These are phyloP conservation scores for Kodamaea hsintzibuensis DNA, from an alignment of 805 yeast species.

Conservation along the genomic window DNA sequence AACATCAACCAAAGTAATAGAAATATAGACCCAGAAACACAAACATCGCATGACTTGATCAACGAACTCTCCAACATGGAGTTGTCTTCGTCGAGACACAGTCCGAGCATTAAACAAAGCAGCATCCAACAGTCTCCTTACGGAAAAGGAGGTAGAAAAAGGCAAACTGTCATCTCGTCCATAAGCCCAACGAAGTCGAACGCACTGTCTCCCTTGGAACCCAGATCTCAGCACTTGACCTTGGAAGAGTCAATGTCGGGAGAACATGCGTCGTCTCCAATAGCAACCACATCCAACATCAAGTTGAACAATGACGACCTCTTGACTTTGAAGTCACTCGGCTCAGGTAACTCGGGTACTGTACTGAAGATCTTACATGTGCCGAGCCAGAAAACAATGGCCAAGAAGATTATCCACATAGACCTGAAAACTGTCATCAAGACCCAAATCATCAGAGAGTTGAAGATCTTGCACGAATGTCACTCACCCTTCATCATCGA, in stretches of 20 bases:
- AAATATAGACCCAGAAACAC: conserved; percentile 26
- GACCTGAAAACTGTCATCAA: conserved; percentile 79
- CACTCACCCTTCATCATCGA: conserved; percentile 80
- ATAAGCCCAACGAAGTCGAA: conserved; percentile 42
- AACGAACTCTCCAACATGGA: conserved; percentile 31
- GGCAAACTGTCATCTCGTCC: conserved; percentile 44
- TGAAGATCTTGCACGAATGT: conserved; percentile 89
- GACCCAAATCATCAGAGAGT: conserved; percentile 83
- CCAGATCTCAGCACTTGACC: conserved; percentile 3
- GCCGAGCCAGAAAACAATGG: conserved; percentile 87
- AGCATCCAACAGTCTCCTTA: conserved; percentile 2
- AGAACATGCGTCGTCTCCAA: conserved; percentile 24
- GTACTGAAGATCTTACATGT: conserved; percentile 86
- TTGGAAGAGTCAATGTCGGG: conserved; percentile 10
- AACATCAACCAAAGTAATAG: conserved; percentile 19
- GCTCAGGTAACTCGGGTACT: conserved; percentile 93
- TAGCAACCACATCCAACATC: conserved; percentile 34
- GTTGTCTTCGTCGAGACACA: conserved; percentile 7
- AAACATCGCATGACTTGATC: conserved; percentile 22
- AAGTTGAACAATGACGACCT: conserved; percentile 57
- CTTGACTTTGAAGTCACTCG: conserved; percentile 72
- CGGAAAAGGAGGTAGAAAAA: conserved; percentile 21
- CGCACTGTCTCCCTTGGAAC: conserved; percentile 19
- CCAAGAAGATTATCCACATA: conserved; percentile 82
- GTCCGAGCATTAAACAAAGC: conserved; percentile 8